Evolutionary conservation across 2,329 filamentous ascomycete species (phyloP).

Genomic region (Fusarium subtropicale): DNA sequence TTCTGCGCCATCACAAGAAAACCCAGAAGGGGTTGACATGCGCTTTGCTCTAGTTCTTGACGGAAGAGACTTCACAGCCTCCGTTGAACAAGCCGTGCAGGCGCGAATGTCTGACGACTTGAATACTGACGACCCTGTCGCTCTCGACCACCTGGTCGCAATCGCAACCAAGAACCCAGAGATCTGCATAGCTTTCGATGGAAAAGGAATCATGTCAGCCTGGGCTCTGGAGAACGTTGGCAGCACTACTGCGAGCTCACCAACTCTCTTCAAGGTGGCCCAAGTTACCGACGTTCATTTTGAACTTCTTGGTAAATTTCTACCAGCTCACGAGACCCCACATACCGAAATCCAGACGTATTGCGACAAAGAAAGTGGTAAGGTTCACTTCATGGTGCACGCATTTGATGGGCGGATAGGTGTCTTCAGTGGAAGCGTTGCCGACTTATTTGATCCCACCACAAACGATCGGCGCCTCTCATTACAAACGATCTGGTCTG

Average conservation of each 20-base stretch:
- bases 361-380: conserved; percentile 72
- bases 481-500: conserved; percentile 79
- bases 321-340: conserved; percentile 39
- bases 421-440: conserved; percentile 82
- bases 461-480: conserved; percentile 70
- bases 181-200: conserved; percentile 86
- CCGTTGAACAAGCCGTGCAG: conserved; percentile 81
- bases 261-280: conserved; percentile 86
- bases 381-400: conserved; percentile 81
- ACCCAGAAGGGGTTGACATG: conserved; percentile 35
- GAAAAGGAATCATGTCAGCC: conserved; percentile 86
- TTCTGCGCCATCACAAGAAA: conserved; percentile 72
- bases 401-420: conserved; percentile 87
- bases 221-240: conserved; percentile 93
- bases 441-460: conserved; percentile 81
- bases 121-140: conserved; percentile 71
- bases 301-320: conserved; percentile 56
- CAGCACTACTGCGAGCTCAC: conserved; percentile 71
- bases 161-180: conserved; percentile 88
- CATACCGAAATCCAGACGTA: conserved; percentile 80
- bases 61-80: conserved; percentile 80
- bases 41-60: conserved; percentile 80
- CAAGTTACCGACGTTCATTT: conserved; percentile 74
- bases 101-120: conserved; percentile 64
- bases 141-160: conserved; percentile 85